Base-by-base conservation (phyloP, 306 rosid genomes). In the Spatholobus suberectus region DNA sequence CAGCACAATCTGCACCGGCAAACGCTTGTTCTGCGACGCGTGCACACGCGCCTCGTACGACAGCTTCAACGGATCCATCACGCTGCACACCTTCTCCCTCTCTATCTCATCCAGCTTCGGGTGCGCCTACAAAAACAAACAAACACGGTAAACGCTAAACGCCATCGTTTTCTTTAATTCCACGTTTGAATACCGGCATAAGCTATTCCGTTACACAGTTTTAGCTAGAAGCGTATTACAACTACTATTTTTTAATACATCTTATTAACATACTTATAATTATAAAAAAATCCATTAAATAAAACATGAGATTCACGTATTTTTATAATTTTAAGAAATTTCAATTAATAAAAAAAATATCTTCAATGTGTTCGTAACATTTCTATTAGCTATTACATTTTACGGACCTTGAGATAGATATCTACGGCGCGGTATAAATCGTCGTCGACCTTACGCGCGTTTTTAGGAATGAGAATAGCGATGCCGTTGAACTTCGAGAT, bases 41-140 rank as follows among this genome's bases (percentile, higher is more conserved):
- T 92, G 98, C 21, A 89, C 88, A 17, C 98, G 89, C 26, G 98
- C 97, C 58, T 92, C 92, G 83, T 90, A 84, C 0, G 97, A 92
- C 6, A 94, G 87, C 80, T 90, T 94, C 83, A 94, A 59, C 0
- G 97, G 84, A 37, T 94, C 93, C 95, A 94, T 89, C 82, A 89
- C 95, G 32, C 97, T 90, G 74, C 98, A 94, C n/a, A 85, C 92
- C 73, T 91, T 94, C 79, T 94, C 98, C 37, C 91, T 83, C 78
- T 92, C 97, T 62, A 92, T 89, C 88, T 94, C 98, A 47, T 94
- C 98, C 17, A 90, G 89, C 57, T 94, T 83, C 8, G 98, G 93
- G 57, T 91, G 98, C 34, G 98, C 84, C 98, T 94, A 81, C 59
- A 40, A 9, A 10, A 34, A 27, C 44, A 41, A 46, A 77, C 24